phyloP scores from a whole-genome alignment of 179 eudicot species.

The Silene noctiflora region DNA sequence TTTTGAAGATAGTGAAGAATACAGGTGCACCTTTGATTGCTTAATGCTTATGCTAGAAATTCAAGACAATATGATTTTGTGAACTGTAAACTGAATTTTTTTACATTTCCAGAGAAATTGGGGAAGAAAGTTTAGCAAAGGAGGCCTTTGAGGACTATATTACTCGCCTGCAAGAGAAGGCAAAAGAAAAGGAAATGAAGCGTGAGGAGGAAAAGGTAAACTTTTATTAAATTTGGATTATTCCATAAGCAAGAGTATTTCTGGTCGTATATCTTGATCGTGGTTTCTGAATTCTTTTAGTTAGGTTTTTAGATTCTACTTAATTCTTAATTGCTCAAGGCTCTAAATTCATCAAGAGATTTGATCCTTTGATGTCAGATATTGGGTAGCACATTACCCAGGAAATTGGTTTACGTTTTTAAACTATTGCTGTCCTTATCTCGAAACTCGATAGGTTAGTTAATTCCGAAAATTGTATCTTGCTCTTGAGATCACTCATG shows the following conservation, averaged over 20 bases:
- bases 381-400: too few species aligned
- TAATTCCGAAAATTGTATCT: too few species aligned
- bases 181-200: slow-evolving; percentile 88
- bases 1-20: slow-evolving; percentile 85
- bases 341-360: too few species aligned
- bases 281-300: too few species aligned
- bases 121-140: slow-evolving; percentile 61
- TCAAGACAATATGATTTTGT: background rate
- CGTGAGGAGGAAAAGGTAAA: slow-evolving; percentile 96
- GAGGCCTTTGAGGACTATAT: slow-evolving; percentile 77
- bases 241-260: too few species aligned
- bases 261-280: background rate
- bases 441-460: too few species aligned
- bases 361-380: too few species aligned
- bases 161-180: slow-evolving; percentile 67
- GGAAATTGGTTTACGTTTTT: too few species aligned
- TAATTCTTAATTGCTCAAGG: too few species aligned
- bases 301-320: too few species aligned
- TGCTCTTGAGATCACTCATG: too few species aligned
- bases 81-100: background rate
- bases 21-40: slow-evolving; percentile 46
- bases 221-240: background rate
- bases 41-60: slow-evolving; percentile 3
- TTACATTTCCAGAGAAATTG: slow-evolving; percentile 50
- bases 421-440: too few species aligned